phyloP scores from a whole-genome alignment of 2,329 filamentous ascomycete species.

The Ophiostoma australiae region DNA sequence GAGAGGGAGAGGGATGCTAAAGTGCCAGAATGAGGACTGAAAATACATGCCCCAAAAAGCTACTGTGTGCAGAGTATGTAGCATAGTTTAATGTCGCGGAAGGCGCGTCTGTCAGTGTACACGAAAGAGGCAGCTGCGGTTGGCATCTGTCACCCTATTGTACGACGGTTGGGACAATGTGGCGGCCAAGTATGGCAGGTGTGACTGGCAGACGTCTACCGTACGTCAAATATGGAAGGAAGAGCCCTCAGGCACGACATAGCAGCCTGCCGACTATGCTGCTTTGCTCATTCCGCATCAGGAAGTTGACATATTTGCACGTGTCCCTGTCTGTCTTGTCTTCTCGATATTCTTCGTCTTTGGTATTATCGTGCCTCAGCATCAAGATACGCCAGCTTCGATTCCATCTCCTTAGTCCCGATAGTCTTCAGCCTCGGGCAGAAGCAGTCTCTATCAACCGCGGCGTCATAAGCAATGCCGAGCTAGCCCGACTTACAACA shows the following conservation, averaged over 20 bases:
- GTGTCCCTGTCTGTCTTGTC: not conserved
- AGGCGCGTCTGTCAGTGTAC: constrained; percentile 8
- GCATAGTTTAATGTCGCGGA: not conserved
- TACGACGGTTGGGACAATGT: not conserved
- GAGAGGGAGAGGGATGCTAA: not conserved
- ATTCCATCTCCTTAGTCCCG: too few relatives aligned
- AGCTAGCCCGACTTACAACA: not conserved
- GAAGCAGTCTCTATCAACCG: not conserved
- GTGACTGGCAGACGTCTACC: not conserved
- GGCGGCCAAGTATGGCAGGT: not conserved
- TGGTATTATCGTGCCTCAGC: not conserved
- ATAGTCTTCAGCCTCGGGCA: too few relatives aligned
- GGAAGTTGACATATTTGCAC: not conserved
- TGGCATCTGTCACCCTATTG: not conserved
- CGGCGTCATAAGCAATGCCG: not conserved
- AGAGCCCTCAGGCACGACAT: not conserved
- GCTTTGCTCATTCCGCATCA: not conserved
- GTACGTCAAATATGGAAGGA: not conserved
- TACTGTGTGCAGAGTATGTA: too few relatives aligned
- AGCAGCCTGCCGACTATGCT: not conserved
- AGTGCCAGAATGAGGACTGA: not conserved
- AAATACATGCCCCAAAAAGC: not conserved
- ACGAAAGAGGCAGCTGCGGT: constrained; percentile 12
- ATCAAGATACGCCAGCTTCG: too few relatives aligned
- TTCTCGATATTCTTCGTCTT: not conserved